Base-by-base conservation (phyloP, 202 grass and related monocot species). In the Bolboschoenoplectus hybrid region DNA sequence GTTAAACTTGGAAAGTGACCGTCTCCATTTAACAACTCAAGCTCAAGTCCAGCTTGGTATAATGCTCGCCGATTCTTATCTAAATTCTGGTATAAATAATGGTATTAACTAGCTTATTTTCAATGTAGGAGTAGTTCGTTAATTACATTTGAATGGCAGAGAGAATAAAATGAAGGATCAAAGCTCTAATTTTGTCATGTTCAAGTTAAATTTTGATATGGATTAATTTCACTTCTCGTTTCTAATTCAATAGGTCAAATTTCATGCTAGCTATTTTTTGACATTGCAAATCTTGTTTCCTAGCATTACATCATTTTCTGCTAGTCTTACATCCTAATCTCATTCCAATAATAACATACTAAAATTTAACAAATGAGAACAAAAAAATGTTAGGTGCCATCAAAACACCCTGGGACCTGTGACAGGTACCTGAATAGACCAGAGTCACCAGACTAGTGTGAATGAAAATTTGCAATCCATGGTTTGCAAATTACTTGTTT, bases 41-140 rank as follows among this genome's bases (percentile, higher is more conserved):
- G 83, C 91, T 80, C 95, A 97, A 69, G 91, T 97, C 36, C 85
- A 92, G 88, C 93, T 98, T 36, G 95, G 95, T 7, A 88, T 87
- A 65, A 95, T 92, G 95, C 68, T 98, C 78, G 95, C 95, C 56
- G 87, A 93, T 73, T 90, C 95, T 55, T 97, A 97, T 92, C 40
- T 93, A 4, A 82, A 85, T 85, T 92, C 88, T 92, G 90, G 91
- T 95, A 92, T 87, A 89, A 88, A 77, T 86, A 88, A 77, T 86
- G 83, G 79, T 85, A 56, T 89, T 35, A 35, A 7, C 40, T 69
- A 83, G 16, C 11, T 52, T 67, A 67, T 17, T 69, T 83, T 46
- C 9, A 3, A n/a, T 66, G 5, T 35, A 65, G 12, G 39, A n/a
- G 47, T 68, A 66, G 49, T 69, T 83, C 9, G 35, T 83, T 52